Percentiles rank a stretch among this genome's conserved stretches.
These are phyloP conservation scores for Lotus japonicus DNA, from an alignment of 306 rosid species.

Conservation along the genomic window DNA sequence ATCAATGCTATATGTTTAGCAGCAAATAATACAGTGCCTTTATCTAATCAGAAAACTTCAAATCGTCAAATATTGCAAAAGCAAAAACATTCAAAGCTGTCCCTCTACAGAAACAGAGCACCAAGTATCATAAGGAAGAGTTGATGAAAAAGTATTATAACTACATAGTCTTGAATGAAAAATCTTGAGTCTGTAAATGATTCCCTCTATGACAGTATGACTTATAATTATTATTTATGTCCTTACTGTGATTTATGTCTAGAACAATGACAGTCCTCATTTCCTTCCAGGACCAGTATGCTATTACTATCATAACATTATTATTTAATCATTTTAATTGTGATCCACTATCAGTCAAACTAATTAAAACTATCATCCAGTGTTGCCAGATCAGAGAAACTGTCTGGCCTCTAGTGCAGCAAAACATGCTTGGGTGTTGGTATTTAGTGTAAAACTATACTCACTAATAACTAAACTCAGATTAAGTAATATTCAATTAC, in stretches of 20 bases:
- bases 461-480: no score
- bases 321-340: neutral
- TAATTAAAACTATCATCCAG: no score
- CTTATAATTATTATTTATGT: neutral
- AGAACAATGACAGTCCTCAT: neutral
- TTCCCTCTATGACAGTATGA: neutral
- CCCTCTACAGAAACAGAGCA: neutral
- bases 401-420: no score
- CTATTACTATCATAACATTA: neutral
- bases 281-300: neutral
- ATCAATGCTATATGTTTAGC: constrained; percentile 15
- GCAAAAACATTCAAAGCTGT: neutral
- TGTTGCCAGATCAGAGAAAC: no score
- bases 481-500: no score
- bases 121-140: neutral
- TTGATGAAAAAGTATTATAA: neutral
- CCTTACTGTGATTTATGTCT: neutral
- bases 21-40: neutral
- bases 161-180: neutral
- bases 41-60: neutral
- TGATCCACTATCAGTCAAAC: neutral
- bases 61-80: neutral
- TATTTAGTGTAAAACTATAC: no score
- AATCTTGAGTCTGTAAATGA: neutral
- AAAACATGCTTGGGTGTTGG: no score